These are phyloP conservation scores for Ensete ventricosum DNA, from an alignment of 176 grass and related monocot species.

Conservation along the genomic window DNA sequence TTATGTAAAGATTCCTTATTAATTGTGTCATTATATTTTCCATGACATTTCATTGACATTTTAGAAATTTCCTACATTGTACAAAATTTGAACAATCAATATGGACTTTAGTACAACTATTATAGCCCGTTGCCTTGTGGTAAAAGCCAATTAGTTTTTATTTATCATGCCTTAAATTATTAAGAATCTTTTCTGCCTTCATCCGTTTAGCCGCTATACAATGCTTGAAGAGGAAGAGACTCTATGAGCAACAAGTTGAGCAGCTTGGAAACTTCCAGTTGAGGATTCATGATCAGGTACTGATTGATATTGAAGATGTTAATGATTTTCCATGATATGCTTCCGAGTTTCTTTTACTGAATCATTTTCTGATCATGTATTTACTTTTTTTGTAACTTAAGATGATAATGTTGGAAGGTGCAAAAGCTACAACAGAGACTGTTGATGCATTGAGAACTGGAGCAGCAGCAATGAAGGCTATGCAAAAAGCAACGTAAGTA, in stretches of 20 bases:
- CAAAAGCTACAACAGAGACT: slow-evolving; percentile 74
- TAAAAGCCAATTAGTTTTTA: not conserved
- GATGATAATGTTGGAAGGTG: slow-evolving; percentile 76
- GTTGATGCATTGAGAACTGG: slow-evolving; percentile 77
- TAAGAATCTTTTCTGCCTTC: not conserved
- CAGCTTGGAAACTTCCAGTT: slow-evolving; percentile 74
- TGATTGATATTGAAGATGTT: slow-evolving; percentile 4
- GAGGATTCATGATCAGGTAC: slow-evolving; percentile 83
- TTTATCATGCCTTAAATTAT: not conserved
- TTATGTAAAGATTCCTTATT: no score
- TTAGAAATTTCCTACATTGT: no score
- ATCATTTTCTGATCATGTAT: not conserved
- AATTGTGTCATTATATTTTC: not conserved
- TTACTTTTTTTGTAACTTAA: not conserved
- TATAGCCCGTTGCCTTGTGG: not conserved
- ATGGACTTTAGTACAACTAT: not conserved
- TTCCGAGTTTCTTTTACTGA: not conserved
- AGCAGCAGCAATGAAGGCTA: slow-evolving; percentile 74
- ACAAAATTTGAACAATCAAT: not conserved
- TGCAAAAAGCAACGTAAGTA: slow-evolving; percentile 77
- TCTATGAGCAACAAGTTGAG: slow-evolving; percentile 72
- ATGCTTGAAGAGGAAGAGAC: slow-evolving; percentile 76
- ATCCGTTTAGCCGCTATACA: slow-evolving; percentile 57
- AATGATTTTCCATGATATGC: slow-evolving; percentile 5
- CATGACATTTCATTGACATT: not conserved